phyloP scores from a whole-genome alignment of 1,284 basidiomycete genomes.

The Austropuccinia psidii region DNA sequence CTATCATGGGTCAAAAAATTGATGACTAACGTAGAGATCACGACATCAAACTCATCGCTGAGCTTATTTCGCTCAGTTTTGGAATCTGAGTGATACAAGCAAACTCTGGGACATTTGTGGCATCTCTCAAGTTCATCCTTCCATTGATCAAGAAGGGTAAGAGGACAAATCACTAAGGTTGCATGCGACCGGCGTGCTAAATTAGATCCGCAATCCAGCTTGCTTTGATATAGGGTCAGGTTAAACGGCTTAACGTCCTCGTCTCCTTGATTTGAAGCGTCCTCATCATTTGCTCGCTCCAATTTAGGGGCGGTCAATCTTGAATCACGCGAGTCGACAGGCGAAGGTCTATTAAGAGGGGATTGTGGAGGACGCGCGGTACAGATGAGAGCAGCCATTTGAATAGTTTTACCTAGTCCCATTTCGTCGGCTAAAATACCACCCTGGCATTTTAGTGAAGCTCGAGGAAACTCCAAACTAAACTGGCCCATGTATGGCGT shows the following conservation, averaged over 20 bases:
- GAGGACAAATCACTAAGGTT: conserved; percentile 86
- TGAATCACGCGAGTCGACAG: conserved; percentile 47
- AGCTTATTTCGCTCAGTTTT: conserved; percentile 61
- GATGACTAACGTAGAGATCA: conserved; percentile 23
- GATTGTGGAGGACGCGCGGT: conserved; percentile 52
- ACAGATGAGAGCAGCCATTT: conserved; percentile 85
- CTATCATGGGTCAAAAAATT: background rate
- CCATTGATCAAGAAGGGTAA: conserved; percentile 86
- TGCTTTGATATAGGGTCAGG: background rate
- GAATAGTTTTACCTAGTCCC: conserved; percentile 97
- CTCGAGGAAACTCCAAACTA: conserved; percentile 73
- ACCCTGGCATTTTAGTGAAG: conserved; percentile 69
- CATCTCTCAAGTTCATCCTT: conserved; percentile 66
- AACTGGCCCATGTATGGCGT: conserved; percentile 66
- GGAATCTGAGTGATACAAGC: conserved; percentile 80
- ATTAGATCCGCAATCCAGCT: background rate
- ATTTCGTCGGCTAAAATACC: conserved; percentile 74
- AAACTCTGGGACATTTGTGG: conserved; percentile 56
- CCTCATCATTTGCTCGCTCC: background rate
- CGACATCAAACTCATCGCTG: conserved; percentile 47
- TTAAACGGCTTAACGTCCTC: background rate
- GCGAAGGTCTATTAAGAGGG: background rate
- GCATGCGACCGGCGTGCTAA: conserved; percentile 43
- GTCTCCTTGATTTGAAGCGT: background rate
- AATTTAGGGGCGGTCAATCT: background rate